A percentile compares a stretch with the other conserved stretches of the same genome.
Evolutionary conservation across 441 rosid species (phyloP).

Genomic region (Flueggea neowawraea): DNA sequence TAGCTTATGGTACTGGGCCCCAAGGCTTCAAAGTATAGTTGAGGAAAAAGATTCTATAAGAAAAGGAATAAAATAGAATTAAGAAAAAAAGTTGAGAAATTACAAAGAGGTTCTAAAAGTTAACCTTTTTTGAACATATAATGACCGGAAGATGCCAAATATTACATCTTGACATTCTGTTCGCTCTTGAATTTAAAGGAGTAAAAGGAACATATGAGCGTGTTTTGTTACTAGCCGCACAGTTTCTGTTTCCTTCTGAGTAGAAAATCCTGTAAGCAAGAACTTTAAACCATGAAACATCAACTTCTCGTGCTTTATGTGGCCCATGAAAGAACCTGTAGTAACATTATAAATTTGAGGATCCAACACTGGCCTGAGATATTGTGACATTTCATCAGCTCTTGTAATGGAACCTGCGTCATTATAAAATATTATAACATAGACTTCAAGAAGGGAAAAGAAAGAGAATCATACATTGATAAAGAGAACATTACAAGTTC

Average conservation of each 20-base stretch:
- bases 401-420: constrained; percentile 17
- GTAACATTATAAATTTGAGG: constrained; percentile 14
- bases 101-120: background rate
- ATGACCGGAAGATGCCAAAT: constrained; percentile 40
- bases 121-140: constrained; percentile 54
- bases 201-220: constrained; percentile 46
- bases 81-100: background rate
- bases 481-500: constrained; percentile 22
- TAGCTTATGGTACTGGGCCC: background rate
- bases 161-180: constrained; percentile 22
- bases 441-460: constrained; percentile 3
- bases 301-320: constrained; percentile 14
- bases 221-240: constrained; percentile 37
- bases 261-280: constrained; percentile 66
- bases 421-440: background rate
- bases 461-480: background rate
- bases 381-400: constrained; percentile 21
- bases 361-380: constrained; percentile 17
- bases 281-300: constrained; percentile 49
- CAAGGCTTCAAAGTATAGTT: background rate
- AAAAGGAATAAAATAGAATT: background rate
- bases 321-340: constrained; percentile 16
- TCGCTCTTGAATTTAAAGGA: constrained; percentile 23
- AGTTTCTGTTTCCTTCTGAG: constrained; percentile 43
- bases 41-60: background rate